phyloP scores from a whole-genome alignment of 139 green algal species.

The Coelastrella sp. region DNA sequence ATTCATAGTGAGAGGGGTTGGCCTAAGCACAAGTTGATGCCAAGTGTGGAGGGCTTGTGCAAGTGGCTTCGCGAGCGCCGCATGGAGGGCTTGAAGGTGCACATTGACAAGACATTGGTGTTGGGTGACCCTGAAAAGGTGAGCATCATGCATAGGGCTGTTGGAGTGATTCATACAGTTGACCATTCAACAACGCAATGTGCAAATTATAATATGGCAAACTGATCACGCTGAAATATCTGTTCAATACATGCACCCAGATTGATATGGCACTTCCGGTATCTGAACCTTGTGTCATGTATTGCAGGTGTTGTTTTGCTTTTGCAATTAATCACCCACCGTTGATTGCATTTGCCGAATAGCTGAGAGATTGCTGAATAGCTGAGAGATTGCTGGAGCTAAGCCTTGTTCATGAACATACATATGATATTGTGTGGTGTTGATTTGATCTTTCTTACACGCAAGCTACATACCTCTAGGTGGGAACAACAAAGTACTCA shows the following conservation, averaged over 20 bases:
- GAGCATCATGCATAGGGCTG: no score
- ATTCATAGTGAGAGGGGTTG: not conserved
- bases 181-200: no score
- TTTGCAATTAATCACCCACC: not conserved
- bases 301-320: not conserved
- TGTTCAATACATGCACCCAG: not conserved
- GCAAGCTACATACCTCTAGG: not conserved
- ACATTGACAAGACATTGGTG: not conserved
- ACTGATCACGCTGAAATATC: not conserved
- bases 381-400: not conserved
- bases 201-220: not conserved
- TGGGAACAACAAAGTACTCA: not conserved
- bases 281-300: not conserved
- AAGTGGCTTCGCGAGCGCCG: not conserved
- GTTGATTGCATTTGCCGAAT: not conserved
- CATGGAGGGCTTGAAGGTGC: not conserved
- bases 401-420: not conserved
- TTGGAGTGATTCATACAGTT: no score
- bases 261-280: not conserved
- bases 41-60: not conserved
- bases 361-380: no score
- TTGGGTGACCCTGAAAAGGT: no score
- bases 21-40: not conserved
- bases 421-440: not conserved
- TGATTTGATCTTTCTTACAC: not conserved